Base-by-base conservation (phyloP, 176 grass and related monocot genomes). In the Musa beccarii region DNA sequence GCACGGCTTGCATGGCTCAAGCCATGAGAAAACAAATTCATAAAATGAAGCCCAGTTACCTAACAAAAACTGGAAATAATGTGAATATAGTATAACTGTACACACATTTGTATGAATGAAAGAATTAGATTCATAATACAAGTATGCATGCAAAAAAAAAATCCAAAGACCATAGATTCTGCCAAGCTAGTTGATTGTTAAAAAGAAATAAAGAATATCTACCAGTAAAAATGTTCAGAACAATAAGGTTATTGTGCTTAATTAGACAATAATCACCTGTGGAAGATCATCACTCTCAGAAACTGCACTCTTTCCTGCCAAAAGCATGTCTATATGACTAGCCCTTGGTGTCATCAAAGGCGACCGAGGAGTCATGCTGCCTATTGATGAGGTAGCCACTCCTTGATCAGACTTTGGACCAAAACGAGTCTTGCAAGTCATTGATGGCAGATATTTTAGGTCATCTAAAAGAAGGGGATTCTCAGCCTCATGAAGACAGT, bases 381-480 rank as follows among this genome's bases (percentile, higher is more conserved):
- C 94, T 49, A 90, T 88, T 9, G 94, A 98, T 82, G 90, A 98
- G 70, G 86, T 91, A 43, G 94, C 76, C 90, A 98, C 87, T 80
- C 87, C 90, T 26, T 90, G 86, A 82, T 98, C 94, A 87, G 90
- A 98, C 84, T 98, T 98, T 28, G 80, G 86, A 16, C 90, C 88
- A 85, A 93, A 91, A 80, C 94, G 90, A 69, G 94, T 89, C 81
- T 93, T 98, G 83, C 88, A 98, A 71, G 88, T 89, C 90, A 98
- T 87, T 17, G 84, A 83, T 79, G 93, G 89, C 68, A 81, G 80
- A 70, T 88, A 86, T 84, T 93, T 98, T 71, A 98, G 74, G 56
- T 98, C 94, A 76, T 98, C 94, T 57, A 98, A 82, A 50, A 81
- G 87, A 78, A 98, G 81, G 20, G 87, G 78, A 80, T 78, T 91